Conservation (phyloP, 306 rosid genomes). For the Fragaria ananassa region DNA sequence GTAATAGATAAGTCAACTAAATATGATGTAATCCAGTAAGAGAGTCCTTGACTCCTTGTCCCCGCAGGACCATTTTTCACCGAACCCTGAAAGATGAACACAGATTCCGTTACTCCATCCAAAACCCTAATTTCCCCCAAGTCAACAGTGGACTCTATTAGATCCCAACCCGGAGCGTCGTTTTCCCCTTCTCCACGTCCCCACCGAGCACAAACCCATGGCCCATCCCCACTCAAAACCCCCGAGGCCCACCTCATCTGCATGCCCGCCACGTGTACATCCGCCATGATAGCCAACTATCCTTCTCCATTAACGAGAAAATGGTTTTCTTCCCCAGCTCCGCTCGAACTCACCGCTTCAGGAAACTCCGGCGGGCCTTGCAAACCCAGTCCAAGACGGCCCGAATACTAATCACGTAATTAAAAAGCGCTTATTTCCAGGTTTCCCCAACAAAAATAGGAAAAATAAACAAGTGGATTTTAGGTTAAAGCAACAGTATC, state of each 20-base stretch:
- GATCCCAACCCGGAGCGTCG: neutral
- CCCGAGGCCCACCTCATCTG: neutral
- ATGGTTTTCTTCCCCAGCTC: neutral
- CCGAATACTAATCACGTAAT: neutral
- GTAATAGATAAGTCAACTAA: neutral
- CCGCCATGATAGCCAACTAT: neutral
- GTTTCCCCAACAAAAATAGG: neutral
- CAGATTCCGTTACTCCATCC: neutral
- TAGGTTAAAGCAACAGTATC: neutral
- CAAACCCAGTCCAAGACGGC: neutral
- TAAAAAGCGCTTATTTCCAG: neutral
- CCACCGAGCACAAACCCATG: neutral
- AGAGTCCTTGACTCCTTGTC: neutral
- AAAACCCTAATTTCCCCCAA: neutral
- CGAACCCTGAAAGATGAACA: neutral
- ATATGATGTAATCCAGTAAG: neutral
- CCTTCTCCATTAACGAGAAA: neutral
- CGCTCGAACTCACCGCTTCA: neutral
- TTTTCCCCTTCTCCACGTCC: neutral
- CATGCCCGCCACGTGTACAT: constrained; percentile 10
- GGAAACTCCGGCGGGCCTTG: neutral
- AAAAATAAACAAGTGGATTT: neutral
- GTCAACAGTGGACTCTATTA: neutral
- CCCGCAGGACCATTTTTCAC: neutral
- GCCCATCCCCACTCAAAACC: neutral